Evolutionary conservation across 257 asterid genomes (phyloP).

Genomic region (Gardenia jasminoides): DNA sequence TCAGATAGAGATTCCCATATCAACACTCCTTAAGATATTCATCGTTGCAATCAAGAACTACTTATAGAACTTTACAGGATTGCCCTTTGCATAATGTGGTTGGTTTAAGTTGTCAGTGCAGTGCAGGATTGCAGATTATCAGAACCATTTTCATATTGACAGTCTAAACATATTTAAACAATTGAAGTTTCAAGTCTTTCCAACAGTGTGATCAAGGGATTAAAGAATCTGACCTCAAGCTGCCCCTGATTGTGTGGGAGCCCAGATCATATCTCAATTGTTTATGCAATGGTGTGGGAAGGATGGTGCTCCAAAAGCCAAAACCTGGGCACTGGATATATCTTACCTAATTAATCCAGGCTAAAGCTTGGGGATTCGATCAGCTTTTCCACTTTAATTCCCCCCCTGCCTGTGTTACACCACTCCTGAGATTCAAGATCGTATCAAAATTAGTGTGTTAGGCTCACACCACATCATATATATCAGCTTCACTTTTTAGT

Average conservation of each 20-base stretch:
- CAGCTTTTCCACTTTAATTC: too few species aligned
- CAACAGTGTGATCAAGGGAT: not conserved
- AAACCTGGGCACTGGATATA: not conserved
- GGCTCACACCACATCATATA: not conserved
- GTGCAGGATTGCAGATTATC: not conserved
- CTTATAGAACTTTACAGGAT: too few species aligned
- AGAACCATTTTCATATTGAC: not conserved
- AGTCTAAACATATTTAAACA: not conserved
- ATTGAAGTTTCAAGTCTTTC: not conserved
- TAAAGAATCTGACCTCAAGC: not conserved
- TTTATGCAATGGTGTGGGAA: slow-evolving; percentile 10
- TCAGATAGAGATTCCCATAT: not conserved
- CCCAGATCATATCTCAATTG: not conserved
- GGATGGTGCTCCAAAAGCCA: slow-evolving; percentile 28
- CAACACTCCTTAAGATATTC: not conserved
- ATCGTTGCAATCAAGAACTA: not conserved
- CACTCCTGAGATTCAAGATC: too few species aligned
- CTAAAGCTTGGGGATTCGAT: too few species aligned
- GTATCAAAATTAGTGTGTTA: not conserved
- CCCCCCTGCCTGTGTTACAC: too few species aligned
- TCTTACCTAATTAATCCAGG: too few species aligned
- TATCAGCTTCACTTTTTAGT: too few species aligned
- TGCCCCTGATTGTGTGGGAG: not conserved
- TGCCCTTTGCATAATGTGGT: not conserved
- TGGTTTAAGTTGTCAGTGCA: not conserved